Conservation (phyloP, 192 early-diverging fungal genomes). For the Jimgerdemannia lactiflua region DNA sequence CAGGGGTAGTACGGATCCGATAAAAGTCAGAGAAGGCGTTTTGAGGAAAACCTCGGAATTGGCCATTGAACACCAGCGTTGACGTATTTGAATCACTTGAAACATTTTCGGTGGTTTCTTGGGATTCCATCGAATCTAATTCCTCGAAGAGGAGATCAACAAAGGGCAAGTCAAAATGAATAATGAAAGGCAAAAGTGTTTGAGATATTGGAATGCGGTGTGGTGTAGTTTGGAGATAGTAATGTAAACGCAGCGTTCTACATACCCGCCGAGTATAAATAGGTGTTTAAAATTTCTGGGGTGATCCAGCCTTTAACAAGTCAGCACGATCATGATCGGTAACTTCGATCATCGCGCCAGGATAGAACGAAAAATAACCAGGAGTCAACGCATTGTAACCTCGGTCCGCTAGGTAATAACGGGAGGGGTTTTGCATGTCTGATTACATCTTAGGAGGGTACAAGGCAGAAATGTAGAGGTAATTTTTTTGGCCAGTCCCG, state of each 20-base stretch:
- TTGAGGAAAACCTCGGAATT: slow-evolving; percentile 15
- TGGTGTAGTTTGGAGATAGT: not conserved
- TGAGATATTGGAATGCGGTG: not conserved
- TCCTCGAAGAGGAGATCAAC: not conserved
- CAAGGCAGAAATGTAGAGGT: not conserved
- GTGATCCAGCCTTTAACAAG: not conserved
- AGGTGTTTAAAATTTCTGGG: not conserved
- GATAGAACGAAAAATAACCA: not conserved
- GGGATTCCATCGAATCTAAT: not conserved
- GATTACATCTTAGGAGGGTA: not conserved
- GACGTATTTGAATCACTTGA: not conserved
- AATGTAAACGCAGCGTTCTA: not conserved
- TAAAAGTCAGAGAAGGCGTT: slow-evolving; percentile 18
- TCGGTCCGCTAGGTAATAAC: not conserved
- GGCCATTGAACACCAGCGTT: slow-evolving; percentile 12
- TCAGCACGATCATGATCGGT: not conserved
- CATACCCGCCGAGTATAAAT: not conserved
- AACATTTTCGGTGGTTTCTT: not conserved
- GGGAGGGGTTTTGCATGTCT: not conserved
- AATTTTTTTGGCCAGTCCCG: not conserved
- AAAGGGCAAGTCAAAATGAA: not conserved
- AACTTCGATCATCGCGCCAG: not conserved
- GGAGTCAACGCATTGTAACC: not conserved
- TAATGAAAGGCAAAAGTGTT: not conserved
- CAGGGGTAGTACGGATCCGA: slow-evolving; percentile 10